phyloP scores from a whole-genome alignment of 139 green algal species.

The Pleodorina starrii region DNA sequence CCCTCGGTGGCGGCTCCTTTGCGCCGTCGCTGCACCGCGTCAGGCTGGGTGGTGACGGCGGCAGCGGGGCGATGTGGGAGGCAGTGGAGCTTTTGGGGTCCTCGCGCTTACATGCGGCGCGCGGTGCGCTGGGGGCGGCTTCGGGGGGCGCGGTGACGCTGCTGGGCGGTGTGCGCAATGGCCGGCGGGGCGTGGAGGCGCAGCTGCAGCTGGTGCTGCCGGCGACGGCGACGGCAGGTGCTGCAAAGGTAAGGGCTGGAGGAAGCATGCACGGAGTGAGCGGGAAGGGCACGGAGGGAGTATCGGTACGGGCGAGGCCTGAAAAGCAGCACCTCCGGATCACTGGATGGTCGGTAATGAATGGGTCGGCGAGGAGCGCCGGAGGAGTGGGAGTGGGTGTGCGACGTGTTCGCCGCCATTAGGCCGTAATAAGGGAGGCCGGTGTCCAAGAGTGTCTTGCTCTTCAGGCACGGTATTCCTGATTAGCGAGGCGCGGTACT shows the following conservation, averaged over 20 bases:
- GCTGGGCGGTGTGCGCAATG: conserved; percentile 9
- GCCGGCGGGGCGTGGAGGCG: conserved; percentile 18
- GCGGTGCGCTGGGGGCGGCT: neutral
- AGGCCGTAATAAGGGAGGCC: no score
- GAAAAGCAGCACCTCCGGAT: neutral
- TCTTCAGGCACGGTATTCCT: no score
- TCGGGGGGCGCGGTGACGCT: conserved; percentile 3
- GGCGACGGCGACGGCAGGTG: neutral
- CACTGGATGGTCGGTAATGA: neutral
- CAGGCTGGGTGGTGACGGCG: neutral
- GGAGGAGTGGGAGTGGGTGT: neutral
- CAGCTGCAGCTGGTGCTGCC: conserved; percentile 18
- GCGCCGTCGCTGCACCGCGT: conserved; percentile 1
- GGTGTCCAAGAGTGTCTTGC: no score
- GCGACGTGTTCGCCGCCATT: neutral
- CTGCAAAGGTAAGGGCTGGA: neutral
- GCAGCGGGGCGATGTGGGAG: neutral
- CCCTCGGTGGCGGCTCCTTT: neutral
- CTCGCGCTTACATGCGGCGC: neutral
- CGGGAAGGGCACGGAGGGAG: neutral
- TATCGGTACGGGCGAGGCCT: neutral
- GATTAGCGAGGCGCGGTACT: no score
- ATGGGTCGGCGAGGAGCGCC: neutral
- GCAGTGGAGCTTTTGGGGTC: neutral
- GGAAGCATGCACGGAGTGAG: no score